These are phyloP conservation scores for Vinca minor DNA, from an alignment of 257 asterid species.

Conservation along the genomic window DNA sequence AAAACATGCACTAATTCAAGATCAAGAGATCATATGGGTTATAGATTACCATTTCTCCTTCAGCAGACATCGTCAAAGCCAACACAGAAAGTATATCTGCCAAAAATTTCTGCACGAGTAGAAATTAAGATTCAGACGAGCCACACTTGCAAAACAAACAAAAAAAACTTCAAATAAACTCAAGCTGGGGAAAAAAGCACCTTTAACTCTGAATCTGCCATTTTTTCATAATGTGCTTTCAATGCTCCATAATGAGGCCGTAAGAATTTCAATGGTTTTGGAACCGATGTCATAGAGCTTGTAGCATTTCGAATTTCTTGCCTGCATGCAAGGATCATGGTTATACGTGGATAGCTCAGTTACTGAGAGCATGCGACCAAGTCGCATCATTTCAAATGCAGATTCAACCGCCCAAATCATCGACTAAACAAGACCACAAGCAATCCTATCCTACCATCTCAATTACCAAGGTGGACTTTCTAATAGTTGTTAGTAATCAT, in stretches of 20 bases:
- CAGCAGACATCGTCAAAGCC: slow-evolving; percentile 98
- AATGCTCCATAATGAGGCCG: slow-evolving; percentile 95
- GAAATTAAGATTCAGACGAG: neutral
- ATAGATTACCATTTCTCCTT: slow-evolving; percentile 77
- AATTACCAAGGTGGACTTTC: neutral
- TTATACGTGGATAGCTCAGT: neutral
- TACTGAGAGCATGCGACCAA: neutral
- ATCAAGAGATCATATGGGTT: neutral
- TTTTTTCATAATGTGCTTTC: slow-evolving; percentile 53
- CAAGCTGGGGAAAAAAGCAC: slow-evolving; percentile 24
- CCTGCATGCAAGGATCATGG: slow-evolving; percentile 26
- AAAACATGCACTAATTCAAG: neutral
- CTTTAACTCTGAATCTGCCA: slow-evolving; percentile 68
- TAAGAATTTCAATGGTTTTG: slow-evolving; percentile 88
- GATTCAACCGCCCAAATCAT: neutral
- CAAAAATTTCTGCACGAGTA: slow-evolving; percentile 48
- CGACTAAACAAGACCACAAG: neutral
- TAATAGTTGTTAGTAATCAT: neutral
- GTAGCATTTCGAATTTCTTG: slow-evolving; percentile 91
- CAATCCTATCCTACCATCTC: neutral
- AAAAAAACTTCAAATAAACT: neutral
- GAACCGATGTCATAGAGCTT: slow-evolving; percentile 98
- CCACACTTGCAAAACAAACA: neutral
- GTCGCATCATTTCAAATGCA: neutral
- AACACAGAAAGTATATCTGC: slow-evolving; percentile 95